Evolutionary conservation across 116 monocot species (phyloP), one percentile per base, ranked within the genome.

Genomic region (Cymodocea nodosa): DNA sequence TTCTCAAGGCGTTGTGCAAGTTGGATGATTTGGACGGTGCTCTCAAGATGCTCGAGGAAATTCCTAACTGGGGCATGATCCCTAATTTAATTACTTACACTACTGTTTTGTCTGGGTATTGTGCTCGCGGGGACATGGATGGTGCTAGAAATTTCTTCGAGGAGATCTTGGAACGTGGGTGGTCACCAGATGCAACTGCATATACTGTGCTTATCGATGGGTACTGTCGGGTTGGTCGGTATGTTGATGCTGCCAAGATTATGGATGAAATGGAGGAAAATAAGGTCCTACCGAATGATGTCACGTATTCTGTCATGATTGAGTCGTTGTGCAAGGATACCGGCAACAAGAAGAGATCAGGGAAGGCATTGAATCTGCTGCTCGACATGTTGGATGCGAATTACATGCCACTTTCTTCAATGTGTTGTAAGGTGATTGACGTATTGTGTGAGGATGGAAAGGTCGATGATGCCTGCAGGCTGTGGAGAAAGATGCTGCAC

Each of bases 241-340:
- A 85, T 25, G 85, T 81, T 6, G 84, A 94, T 15, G 94, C 87
- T 10, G 61, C 77, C 60, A 87, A 77, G 82, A 23, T 85, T 70
- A 80, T 87, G 60, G 79, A 64, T 18, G 74, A 86, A 48, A 84
- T 91, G 78, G 34, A 55, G 15, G 15, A 15, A 2, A 37, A 55
- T 36, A 71, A 60, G 14, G 53, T 74, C 18, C 50, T 22, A 14
- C 80, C 84, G 18, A 86, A 90, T 66, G 71, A 73, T 15, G 57
- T 95, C 35, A 81, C 81, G 17, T 95, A 95, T 68, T 82, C 84
- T 37, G 60, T 95, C 11, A 71, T 95, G 90, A 95, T 95, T 71
- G 81, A 83, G 66, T 70, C 85, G 0, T 83, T 59, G 58, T 93
- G 85, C 56, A 78, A 74, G 23, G 74, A 40, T 60, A 30, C 51